Evolutionary conservation across 352 stramenopile genomes (phyloP), one percentile per base, ranked within the genome.

Genomic region (Blastocystis sp.): DNA sequence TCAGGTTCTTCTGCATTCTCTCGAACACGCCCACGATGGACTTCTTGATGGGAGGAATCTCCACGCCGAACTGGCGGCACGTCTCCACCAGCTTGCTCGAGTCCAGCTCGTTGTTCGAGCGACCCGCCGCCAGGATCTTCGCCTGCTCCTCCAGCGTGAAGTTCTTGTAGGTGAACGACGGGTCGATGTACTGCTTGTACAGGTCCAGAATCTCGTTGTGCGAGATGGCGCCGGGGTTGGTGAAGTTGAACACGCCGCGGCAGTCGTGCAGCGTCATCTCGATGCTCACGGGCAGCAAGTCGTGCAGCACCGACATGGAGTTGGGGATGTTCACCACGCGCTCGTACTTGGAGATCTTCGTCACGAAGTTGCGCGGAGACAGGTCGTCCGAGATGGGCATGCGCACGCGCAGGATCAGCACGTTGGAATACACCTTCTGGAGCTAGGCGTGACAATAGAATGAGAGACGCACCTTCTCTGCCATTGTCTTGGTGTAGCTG

Each of bases 361-460:
- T 96, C 28, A 34, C 28, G 28, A 34, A 34, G 28, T 34, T 34
- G 28, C 28, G 28, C 28, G 28, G 28, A 34, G 64, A 97, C 10
- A 97, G 89, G 89, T 96, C 93, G 82, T 96, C 94, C 48, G 89
- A 93, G 76, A 97, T 94, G n/a, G 94, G 94, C 94, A 96, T 96
- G 81, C 94, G 92, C 28, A 97, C 92, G 65, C 93, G 91, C 34
- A 97, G 89, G 67, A 95, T 92, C 59, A 95, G 90, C 79, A 92
- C 92, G 71, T 94, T 94, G 19, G 90, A 89, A 86, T 94, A 96
- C 41, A 89, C 89, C 79, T 92, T 91, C 52, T 94, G 89, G 90
- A 96, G 92, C 69, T 34, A 34, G 28, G 28, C 28, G 28, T 34
- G 28, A 34, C 28, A 34, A 34, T 34, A 34, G 28, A 34, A 34